Conservation (phyloP, 768 basidiomycete species). For the Panellus pusillus region DNA sequence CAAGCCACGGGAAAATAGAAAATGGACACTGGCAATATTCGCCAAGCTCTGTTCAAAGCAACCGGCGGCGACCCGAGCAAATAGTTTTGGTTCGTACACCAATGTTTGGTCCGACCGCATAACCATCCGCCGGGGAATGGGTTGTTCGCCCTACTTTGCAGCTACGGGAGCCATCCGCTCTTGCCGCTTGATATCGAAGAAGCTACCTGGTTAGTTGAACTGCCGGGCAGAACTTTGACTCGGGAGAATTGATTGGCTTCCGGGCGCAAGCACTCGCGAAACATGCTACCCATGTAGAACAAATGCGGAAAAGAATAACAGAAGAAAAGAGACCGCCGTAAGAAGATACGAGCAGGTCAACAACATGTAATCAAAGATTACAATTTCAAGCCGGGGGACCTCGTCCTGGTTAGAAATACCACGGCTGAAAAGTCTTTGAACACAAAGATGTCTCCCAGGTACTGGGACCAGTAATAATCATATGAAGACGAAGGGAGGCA, state of each 20-base stretch:
- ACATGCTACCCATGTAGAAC: background rate
- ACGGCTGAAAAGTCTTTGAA: too few relatives aligned
- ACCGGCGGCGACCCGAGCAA: too few relatives aligned
- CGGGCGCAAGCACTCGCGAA: constrained; percentile 28
- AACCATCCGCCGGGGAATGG: constrained; percentile 21
- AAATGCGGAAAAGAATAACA: background rate
- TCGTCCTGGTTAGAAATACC: constrained; percentile 32
- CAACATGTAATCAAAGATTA: constrained; percentile 25
- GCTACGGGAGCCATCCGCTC: constrained; percentile 33
- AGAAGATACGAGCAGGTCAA: background rate
- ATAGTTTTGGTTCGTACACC: too few relatives aligned
- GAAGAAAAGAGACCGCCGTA: background rate
- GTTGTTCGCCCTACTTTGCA: constrained; percentile 33
- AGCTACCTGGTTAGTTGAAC: too few relatives aligned
- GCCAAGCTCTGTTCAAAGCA: too few relatives aligned
- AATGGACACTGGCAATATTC: constrained; percentile 30
- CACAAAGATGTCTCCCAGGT: too few relatives aligned
- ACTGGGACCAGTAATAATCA: constrained; percentile 34
- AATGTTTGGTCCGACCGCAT: too few relatives aligned
- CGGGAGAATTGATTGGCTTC: too few relatives aligned
- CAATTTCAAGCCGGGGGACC: constrained; percentile 31
- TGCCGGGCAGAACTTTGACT: too few relatives aligned
- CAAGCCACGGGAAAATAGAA: constrained; percentile 39
- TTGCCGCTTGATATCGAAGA: too few relatives aligned
- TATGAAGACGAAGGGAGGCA: constrained; percentile 24